Base-by-base conservation (phyloP, 441 rosid genomes). In the Populus trichocarpa region DNA sequence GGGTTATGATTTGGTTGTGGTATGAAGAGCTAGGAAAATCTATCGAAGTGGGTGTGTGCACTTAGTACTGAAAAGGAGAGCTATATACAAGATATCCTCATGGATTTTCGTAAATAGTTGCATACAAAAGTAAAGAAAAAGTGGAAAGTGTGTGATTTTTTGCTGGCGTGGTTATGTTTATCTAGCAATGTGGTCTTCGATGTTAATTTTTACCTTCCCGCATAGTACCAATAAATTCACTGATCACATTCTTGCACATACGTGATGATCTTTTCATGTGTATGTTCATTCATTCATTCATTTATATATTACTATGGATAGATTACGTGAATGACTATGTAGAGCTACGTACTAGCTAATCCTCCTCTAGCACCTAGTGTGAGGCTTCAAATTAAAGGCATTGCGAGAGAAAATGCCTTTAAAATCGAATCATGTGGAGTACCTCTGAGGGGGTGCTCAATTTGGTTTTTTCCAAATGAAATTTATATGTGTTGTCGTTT, bases 1-100 rank as follows among this genome's bases (percentile, higher is more conserved):
- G 77, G 67, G 25, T 2, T 2, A 80, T 83, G 75, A 84, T 83
- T 76, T 64, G 75, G 75, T 80, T 72, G 77, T 33, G 76, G 79
- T 38, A 50, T 61, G 70, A 67, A 73, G 80, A 67, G 80, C 64
- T 28, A 11, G 78, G 68, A 42, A 83, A 81, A 84, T 84, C 86
- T 80, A 70, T 84, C 67, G 84, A 86, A 80, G 71, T 59, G 79
- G 77, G 69, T 61, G 71, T 40, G 53, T 14, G 57, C 13, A 6
- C 35, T 76, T 38, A 26, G 16, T 22, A 72, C 26, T 32, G n/a
- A 12, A 53, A 33, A 69, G 36, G 73, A 71, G 26, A 46, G 40
- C 50, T 46, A 42, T 42, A 50, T 13, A 75, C 71, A n/a, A 61
- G 67, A 72, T 78, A 85, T 85, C 85, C 69, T 85, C 83, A 13